A percentile compares a stretch with the other conserved stretches of the same genome.
phyloP scores from a whole-genome alignment of 2,329 filamentous ascomycete species.

The Penicillium sp. region DNA sequence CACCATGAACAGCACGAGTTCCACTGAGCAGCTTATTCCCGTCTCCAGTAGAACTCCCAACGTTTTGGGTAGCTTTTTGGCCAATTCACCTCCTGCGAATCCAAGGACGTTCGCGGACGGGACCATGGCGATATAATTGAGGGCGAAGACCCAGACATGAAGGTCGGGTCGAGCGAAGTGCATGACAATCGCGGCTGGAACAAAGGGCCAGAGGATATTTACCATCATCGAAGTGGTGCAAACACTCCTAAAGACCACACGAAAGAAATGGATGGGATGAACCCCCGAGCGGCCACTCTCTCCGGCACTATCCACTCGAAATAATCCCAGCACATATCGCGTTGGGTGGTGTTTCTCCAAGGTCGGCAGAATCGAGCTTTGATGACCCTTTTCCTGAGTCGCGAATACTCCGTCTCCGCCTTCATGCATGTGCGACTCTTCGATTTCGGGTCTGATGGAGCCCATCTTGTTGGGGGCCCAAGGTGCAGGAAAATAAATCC shows the following conservation, averaged over 20 bases:
- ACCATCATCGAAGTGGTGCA: slow-evolving; percentile 64
- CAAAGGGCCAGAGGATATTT: slow-evolving; percentile 74
- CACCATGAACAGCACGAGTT: slow-evolving; percentile 81
- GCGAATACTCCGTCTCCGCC: neutral
- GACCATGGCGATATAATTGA: slow-evolving; percentile 76
- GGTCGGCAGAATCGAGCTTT: slow-evolving; percentile 27
- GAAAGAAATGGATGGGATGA: slow-evolving; percentile 63
- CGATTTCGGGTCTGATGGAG: slow-evolving; percentile 5
- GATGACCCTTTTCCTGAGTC: slow-evolving; percentile 16
- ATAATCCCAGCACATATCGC: slow-evolving; percentile 22
- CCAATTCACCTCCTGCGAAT: slow-evolving; percentile 70
- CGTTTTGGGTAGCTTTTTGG: slow-evolving; percentile 74
- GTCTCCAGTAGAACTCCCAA: slow-evolving; percentile 53
- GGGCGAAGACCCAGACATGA: slow-evolving; percentile 65
- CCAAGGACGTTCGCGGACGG: slow-evolving; percentile 74
- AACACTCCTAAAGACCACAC: slow-evolving; percentile 64
- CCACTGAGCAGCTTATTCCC: slow-evolving; percentile 70
- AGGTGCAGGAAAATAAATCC: neutral
- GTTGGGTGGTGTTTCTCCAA: slow-evolving; percentile 21
- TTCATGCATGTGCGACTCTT: neutral
- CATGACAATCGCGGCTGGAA: slow-evolving; percentile 69
- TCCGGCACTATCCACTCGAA: slow-evolving; percentile 48
- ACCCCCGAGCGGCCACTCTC: slow-evolving; percentile 70
- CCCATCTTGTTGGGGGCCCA: slow-evolving; percentile 11
- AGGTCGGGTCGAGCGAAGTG: slow-evolving; percentile 57